Percentiles rank a stretch among this genome's conserved stretches.
phyloP scores from a whole-genome alignment of 164 flowering plant genomes.

The Liquidambar formosana region DNA sequence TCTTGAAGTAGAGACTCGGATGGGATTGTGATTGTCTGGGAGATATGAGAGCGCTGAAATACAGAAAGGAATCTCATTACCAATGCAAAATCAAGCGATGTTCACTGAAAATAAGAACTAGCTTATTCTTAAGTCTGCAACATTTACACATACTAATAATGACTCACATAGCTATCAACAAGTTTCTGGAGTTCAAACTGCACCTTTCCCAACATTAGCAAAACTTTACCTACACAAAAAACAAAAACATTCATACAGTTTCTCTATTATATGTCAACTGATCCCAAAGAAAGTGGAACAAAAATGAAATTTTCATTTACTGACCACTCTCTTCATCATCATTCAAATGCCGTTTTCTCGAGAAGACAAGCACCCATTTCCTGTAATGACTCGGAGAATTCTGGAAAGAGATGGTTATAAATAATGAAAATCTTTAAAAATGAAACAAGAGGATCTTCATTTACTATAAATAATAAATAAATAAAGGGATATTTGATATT shows the following conservation, averaged over 20 bases:
- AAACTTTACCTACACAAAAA: constrained; percentile 58
- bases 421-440: constrained; percentile 4
- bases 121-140: background rate
- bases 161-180: constrained; percentile 82
- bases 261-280: too few species aligned
- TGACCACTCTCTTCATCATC: constrained; percentile 93
- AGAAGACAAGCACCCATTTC: constrained; percentile 92
- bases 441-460: background rate
- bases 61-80: constrained; percentile 7
- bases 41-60: constrained; percentile 84
- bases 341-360: constrained; percentile 73
- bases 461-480: too few species aligned
- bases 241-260: background rate
- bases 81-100: background rate
- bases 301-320: constrained; percentile 11
- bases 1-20: constrained; percentile 95
- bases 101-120: background rate
- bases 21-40: constrained; percentile 78
- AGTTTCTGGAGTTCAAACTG: constrained; percentile 83
- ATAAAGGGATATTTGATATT: too few species aligned
- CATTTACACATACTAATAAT: constrained; percentile 1
- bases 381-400: constrained; percentile 82
- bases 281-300: background rate
- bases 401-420: constrained; percentile 38
- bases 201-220: constrained; percentile 81